A percentile compares a stretch with the other conserved stretches of the same genome.
Conservation (phyloP, 2,329 filamentous ascomycete species). For the Aspergillus pseudonomiae region DNA sequence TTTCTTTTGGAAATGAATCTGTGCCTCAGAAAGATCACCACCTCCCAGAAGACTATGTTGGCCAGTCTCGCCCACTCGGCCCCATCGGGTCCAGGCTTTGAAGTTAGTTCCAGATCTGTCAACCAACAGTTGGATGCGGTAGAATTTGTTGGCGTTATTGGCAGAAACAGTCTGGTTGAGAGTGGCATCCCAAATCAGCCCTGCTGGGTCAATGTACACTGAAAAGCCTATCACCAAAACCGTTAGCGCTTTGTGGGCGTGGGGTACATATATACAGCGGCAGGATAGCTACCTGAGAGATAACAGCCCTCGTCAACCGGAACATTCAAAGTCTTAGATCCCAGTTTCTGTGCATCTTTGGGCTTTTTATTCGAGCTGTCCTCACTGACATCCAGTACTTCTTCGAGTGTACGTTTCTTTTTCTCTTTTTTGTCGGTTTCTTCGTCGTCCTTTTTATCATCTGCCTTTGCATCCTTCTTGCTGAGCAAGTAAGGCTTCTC, state of each 20-base stretch:
- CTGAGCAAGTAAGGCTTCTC: constrained; percentile 43
- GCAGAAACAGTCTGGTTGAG: constrained; percentile 76
- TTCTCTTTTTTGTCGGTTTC: constrained; percentile 37
- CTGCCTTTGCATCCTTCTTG: constrained; percentile 13
- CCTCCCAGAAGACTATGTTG: constrained; percentile 46
- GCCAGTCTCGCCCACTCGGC: constrained; percentile 66
- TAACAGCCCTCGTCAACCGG: constrained; percentile 50
- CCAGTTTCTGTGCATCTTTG: constrained; percentile 51
- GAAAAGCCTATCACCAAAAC: constrained; percentile 7
- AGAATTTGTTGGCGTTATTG: constrained; percentile 82
- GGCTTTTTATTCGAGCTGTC: constrained; percentile 26
- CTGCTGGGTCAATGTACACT: constrained; percentile 69
- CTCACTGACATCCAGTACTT: constrained; percentile 24
- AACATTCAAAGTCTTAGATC: constrained; percentile 46
- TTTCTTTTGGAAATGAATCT: constrained; percentile 55
- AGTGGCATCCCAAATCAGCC: constrained; percentile 75
- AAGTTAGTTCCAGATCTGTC: constrained; percentile 40
- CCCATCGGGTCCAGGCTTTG: constrained; percentile 77
- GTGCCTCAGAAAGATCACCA: constrained; percentile 44
- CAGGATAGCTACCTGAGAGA: constrained; percentile 3
- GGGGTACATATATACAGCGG: neutral
- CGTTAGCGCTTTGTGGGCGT: neutral
- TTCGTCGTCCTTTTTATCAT: constrained; percentile 16
- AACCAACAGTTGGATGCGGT: constrained; percentile 68
- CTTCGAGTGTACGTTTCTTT: constrained; percentile 32